These are phyloP conservation scores for Fusarium chlamydosporum DNA, from an alignment of 2,329 filamentous ascomycete species.

Conservation along the genomic window DNA sequence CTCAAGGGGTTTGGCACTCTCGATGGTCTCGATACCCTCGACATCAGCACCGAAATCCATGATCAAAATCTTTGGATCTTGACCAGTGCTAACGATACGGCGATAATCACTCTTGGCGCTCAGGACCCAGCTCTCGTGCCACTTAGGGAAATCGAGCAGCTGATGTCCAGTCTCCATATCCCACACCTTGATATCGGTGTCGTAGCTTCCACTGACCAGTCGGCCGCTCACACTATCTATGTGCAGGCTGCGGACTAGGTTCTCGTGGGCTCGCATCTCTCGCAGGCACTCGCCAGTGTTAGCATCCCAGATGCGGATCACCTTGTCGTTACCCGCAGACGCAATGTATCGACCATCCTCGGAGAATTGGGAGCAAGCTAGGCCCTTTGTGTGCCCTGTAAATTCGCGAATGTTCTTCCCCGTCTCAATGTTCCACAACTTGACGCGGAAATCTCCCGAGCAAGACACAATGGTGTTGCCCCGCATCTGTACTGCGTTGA, in stretches of 20 bases:
- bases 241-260: slow-evolving; percentile 90
- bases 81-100: slow-evolving; percentile 92
- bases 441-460: slow-evolving; percentile 92
- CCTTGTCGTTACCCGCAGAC: slow-evolving; percentile 93
- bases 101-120: slow-evolving; percentile 96
- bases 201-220: slow-evolving; percentile 92
- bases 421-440: slow-evolving; percentile 94
- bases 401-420: slow-evolving; percentile 93
- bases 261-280: slow-evolving; percentile 85
- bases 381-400: slow-evolving; percentile 87
- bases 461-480: slow-evolving; percentile 94
- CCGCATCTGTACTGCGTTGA: slow-evolving; percentile 95
- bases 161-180: slow-evolving; percentile 85
- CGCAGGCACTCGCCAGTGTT: slow-evolving; percentile 87
- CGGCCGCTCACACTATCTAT: slow-evolving; percentile 89
- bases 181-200: slow-evolving; percentile 95
- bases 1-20: slow-evolving; percentile 57
- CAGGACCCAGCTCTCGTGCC: slow-evolving; percentile 97
- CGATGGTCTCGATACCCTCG: slow-evolving; percentile 70
- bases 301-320: slow-evolving; percentile 96
- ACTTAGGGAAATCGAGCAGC: slow-evolving; percentile 88
- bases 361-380: slow-evolving; percentile 96
- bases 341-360: slow-evolving; percentile 95
- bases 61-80: slow-evolving; percentile 91
- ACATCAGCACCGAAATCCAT: slow-evolving; percentile 87